These are phyloP conservation scores for Rhizophlyctis rosea DNA, from an alignment of 192 early-diverging fungal species.

Conservation along the genomic window DNA sequence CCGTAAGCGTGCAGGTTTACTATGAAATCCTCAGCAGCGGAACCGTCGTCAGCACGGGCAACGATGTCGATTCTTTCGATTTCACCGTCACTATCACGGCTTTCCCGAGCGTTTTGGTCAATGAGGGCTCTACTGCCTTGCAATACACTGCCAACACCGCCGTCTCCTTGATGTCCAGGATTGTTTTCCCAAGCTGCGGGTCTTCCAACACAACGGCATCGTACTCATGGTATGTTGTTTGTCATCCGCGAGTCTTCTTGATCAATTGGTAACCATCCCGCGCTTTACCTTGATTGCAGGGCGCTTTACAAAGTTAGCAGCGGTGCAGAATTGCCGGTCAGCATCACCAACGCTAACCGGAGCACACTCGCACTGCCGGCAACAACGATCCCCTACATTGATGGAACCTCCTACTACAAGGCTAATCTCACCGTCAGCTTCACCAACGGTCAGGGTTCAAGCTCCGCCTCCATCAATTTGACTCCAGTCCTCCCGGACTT, in stretches of 20 bases:
- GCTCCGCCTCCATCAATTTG: too few species aligned
- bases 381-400: not conserved
- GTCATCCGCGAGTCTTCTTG: too few species aligned
- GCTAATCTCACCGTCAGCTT: not conserved
- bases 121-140: not conserved
- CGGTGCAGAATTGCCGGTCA: not conserved
- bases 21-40: not conserved
- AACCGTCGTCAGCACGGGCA: not conserved
- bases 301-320: not conserved
- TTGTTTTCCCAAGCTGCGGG: too few species aligned
- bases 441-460: not conserved
- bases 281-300: not conserved
- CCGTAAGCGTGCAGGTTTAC: not conserved
- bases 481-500: too few species aligned
- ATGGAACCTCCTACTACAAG: not conserved
- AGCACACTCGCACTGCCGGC: not conserved
- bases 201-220: too few species aligned
- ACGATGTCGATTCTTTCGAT: not conserved
- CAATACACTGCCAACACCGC: not conserved
- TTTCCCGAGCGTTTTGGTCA: not conserved
- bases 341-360: not conserved
- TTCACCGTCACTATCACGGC: not conserved
- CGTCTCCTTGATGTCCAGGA: too few species aligned
- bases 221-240: too few species aligned
- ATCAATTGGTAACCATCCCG: too few species aligned